Percentiles rank a stretch among this genome's conserved stretches.
Evolutionary conservation across 805 yeast species (phyloP).

Genomic region (Metschnikowia reukaufii): DNA sequence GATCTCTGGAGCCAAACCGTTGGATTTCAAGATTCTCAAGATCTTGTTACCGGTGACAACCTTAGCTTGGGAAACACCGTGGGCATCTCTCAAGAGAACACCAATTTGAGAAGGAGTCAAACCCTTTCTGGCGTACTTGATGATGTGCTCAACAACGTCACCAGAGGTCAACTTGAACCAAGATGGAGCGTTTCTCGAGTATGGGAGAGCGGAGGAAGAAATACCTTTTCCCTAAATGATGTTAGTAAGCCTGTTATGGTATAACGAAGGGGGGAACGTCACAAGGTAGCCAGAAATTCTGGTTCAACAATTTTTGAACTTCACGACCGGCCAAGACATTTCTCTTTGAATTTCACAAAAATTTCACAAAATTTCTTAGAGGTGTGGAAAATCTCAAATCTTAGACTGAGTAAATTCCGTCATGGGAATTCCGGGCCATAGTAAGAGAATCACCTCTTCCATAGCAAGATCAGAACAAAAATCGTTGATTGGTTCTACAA

Average conservation of each 20-base stretch:
- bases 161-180: constrained; percentile 99
- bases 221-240: constrained; percentile 93
- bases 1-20: constrained; percentile 99
- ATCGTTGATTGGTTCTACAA: constrained; percentile 22
- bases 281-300: constrained; percentile 7
- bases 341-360: too few relatives aligned
- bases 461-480: not conserved
- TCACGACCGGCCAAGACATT: not conserved
- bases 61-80: constrained; percentile 98
- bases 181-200: constrained; percentile 97
- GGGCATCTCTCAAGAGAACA: constrained; percentile 99
- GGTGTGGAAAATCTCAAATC: too few relatives aligned
- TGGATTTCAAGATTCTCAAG: constrained; percentile 97
- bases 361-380: too few relatives aligned
- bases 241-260: constrained; percentile 18
- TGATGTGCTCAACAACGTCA: constrained; percentile 94
- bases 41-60: constrained; percentile 99
- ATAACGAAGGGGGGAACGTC: constrained; percentile 1
- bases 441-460: constrained; percentile 13
- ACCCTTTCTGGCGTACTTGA: constrained; percentile 99
- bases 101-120: constrained; percentile 99
- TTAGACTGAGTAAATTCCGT: not conserved
- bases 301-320: constrained; percentile 5
- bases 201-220: constrained; percentile 98
- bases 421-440: not conserved